Evolutionary conservation across 768 basidiomycete genomes (phyloP).

Genomic region (Termitomyces sp.): DNA sequence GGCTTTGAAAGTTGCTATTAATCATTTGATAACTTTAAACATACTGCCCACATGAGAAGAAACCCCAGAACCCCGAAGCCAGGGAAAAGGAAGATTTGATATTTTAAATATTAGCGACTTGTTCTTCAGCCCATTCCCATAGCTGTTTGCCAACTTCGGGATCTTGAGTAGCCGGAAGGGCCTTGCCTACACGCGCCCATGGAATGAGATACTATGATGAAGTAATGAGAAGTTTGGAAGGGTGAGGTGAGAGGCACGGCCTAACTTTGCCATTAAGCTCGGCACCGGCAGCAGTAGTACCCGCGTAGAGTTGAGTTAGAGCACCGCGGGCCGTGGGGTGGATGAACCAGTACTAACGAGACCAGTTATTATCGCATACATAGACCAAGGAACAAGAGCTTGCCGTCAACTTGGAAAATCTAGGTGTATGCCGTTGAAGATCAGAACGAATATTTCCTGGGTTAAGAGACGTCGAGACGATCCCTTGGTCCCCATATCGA

Average conservation of each 20-base stretch:
- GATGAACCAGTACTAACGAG: constrained; percentile 3
- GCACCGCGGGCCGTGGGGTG: constrained; percentile 37
- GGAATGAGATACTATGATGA: constrained; percentile 34
- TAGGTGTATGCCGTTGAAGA: constrained; percentile 23
- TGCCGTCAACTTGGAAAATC: constrained; percentile 16
- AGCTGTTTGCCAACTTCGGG: constrained; percentile 29
- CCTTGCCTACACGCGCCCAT: constrained; percentile 34
- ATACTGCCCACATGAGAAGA: neutral
- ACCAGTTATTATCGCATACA: neutral
- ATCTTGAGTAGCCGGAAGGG: constrained; percentile 21
- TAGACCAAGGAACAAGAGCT: neutral
- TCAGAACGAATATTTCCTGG: constrained; percentile 40
- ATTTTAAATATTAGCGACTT: constrained; percentile 23
- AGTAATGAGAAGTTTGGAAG: neutral
- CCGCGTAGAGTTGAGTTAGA: constrained; percentile 48
- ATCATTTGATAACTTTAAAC: too few species aligned
- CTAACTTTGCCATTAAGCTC: constrained; percentile 44
- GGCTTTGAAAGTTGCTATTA: neutral
- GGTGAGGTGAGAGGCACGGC: neutral
- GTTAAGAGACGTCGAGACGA: constrained; percentile 40
- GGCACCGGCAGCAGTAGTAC: constrained; percentile 37
- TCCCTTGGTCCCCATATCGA: constrained; percentile 36
- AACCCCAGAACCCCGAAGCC: neutral
- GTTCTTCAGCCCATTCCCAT: constrained; percentile 43
- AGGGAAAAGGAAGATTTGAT: neutral